Conservation (phyloP, 345 rosid genomes). For the Aquilaria yunnanensis region DNA sequence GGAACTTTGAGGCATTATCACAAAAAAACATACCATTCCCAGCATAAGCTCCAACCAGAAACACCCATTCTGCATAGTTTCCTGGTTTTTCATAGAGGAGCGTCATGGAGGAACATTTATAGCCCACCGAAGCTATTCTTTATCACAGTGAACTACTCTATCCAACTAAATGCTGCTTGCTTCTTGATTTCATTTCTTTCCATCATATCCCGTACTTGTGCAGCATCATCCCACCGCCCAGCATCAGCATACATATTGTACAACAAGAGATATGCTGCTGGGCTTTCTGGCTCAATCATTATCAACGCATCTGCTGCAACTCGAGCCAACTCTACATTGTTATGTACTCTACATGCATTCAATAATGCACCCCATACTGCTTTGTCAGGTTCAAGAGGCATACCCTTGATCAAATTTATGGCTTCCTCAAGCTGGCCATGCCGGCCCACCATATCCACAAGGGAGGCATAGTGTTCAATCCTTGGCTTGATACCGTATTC, state of each 20-base stretch:
- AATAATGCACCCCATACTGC: conserved; percentile 13
- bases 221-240: conserved; percentile 12
- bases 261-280: conserved; percentile 10
- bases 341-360: conserved; percentile 12
- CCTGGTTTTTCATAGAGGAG: too few species aligned
- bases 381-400: conserved; percentile 16
- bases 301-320: conserved; percentile 18
- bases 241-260: conserved; percentile 14
- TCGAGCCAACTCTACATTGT: conserved; percentile 15
- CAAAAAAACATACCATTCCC: too few species aligned
- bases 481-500: conserved; percentile 14
- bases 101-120: too few species aligned
- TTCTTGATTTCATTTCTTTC: conserved; percentile 11
- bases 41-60: too few species aligned
- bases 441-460: conserved; percentile 13
- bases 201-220: conserved; percentile 13
- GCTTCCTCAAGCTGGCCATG: conserved; percentile 15
- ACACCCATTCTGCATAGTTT: too few species aligned
- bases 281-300: conserved; percentile 13
- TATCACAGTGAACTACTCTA: not conserved
- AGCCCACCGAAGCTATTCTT: too few species aligned
- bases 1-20: too few species aligned
- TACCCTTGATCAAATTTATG: conserved; percentile 11
- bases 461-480: conserved; percentile 14
- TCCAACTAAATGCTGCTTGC: conserved; percentile 6